Evolutionary conservation across 2,329 filamentous ascomycete species (phyloP).

Genomic region (Ophiostoma montium): DNA sequence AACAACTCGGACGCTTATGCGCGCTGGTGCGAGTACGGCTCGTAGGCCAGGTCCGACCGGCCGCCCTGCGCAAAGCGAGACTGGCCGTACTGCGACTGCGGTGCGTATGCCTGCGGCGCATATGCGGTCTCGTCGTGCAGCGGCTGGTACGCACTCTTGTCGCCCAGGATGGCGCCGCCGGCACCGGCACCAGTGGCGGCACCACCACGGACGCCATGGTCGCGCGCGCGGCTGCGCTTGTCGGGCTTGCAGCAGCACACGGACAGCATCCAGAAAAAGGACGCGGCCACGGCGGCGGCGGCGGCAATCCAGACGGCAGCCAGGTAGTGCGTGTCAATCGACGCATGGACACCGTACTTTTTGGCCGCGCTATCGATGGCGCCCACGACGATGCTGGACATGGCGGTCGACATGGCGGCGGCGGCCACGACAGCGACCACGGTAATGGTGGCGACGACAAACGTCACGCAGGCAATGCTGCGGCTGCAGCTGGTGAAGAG

Average conservation of each 20-base stretch:
- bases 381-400: conserved; percentile 56
- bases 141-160: conserved; percentile 37
- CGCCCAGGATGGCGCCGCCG: conserved; percentile 29
- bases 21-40: conserved; percentile 45
- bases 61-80: conserved; percentile 27
- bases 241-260: conserved; percentile 79
- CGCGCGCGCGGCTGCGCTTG: conserved; percentile 18
- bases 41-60: conserved; percentile 42
- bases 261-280: conserved; percentile 83
- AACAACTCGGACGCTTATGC: conserved; percentile 25
- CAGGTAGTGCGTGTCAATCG: conserved; percentile 56
- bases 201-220: too few species aligned
- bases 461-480: conserved; percentile 69
- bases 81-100: conserved; percentile 16
- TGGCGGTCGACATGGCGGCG: conserved; percentile 59
- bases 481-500: conserved; percentile 73
- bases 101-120: conserved; percentile 15
- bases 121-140: conserved; percentile 23
- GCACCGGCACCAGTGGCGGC: too few species aligned
- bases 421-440: conserved; percentile 41
- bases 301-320: conserved; percentile 65
- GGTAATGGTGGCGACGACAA: conserved; percentile 55
- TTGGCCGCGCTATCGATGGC: conserved; percentile 53
- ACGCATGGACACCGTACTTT: conserved; percentile 54
- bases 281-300: conserved; percentile 59